A percentile compares a stretch with the other conserved stretches of the same genome.
Evolutionary conservation across 805 yeast genomes (phyloP).

Genomic region (Candida anglica): DNA sequence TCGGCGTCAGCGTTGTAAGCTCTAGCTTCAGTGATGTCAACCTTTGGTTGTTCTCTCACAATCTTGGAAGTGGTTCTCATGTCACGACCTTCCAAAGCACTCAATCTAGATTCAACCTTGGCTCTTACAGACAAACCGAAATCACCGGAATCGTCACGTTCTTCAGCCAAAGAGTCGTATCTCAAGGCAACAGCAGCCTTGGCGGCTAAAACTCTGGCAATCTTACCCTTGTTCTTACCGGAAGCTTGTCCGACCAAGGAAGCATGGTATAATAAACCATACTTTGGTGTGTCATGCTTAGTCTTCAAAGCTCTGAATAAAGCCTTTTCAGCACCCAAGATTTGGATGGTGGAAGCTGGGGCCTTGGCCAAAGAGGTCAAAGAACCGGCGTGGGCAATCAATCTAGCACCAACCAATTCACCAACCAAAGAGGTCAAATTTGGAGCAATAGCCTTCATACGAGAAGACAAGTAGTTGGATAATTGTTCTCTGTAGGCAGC

Average conservation of each 20-base stretch:
- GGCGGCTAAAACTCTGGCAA: slow-evolving; percentile 97
- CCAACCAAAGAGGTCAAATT: slow-evolving; percentile 94
- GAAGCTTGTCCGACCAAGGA: slow-evolving; percentile 97
- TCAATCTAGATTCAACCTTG: slow-evolving; percentile 90
- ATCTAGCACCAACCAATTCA: slow-evolving; percentile 96
- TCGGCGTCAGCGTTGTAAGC: slow-evolving; percentile 97
- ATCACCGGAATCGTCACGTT: slow-evolving; percentile 92
- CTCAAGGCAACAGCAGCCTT: slow-evolving; percentile 96
- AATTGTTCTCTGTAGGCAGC: slow-evolving; percentile 95
- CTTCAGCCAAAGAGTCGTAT: slow-evolving; percentile 96
- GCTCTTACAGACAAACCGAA: slow-evolving; percentile 88
- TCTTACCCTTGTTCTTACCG: slow-evolving; percentile 97
- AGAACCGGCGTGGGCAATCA: slow-evolving; percentile 96
- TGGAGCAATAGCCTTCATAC: slow-evolving; percentile 99
- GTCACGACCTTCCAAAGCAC: slow-evolving; percentile 96
- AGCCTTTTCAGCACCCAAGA: slow-evolving; percentile 98
- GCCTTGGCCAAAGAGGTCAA: slow-evolving; percentile 93
- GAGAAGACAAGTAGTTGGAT: slow-evolving; percentile 81
- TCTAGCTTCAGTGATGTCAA: slow-evolving; percentile 77
- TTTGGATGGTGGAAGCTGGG: slow-evolving; percentile 98
- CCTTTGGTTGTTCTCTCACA: slow-evolving; percentile 78
- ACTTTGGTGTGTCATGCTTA: slow-evolving; percentile 97
- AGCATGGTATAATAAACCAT: slow-evolving; percentile 95
- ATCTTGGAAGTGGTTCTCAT: slow-evolving; percentile 84
- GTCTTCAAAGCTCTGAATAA: slow-evolving; percentile 97